Evolutionary conservation across 352 stramenopile genomes (phyloP).

Genomic region (Sclerospora graminicola): DNA sequence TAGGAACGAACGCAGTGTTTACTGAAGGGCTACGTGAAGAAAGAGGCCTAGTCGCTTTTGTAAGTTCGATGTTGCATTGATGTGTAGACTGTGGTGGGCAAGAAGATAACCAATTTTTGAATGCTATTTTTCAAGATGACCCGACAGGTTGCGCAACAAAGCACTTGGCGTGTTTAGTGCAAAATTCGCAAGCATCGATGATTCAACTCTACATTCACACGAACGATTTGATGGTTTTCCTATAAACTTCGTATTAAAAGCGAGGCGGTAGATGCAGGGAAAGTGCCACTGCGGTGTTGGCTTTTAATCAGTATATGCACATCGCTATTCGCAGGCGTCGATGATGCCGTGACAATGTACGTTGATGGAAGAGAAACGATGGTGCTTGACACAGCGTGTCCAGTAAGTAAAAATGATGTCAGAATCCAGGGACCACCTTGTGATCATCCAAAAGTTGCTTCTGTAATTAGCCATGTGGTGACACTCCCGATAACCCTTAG

Average conservation of each 20-base stretch:
- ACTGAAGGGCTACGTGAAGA: too few species aligned
- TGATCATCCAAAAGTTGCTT: slow-evolving; percentile 1
- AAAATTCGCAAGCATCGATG: background rate
- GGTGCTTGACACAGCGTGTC: slow-evolving; percentile 1
- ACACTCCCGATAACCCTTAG: slow-evolving; percentile 17
- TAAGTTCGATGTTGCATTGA: too few species aligned
- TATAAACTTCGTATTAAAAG: slow-evolving; percentile 8
- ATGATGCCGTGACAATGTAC: slow-evolving; percentile 6
- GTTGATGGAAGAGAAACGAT: slow-evolving; percentile 11
- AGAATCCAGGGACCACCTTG: slow-evolving; percentile 15
- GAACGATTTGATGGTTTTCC: slow-evolving; percentile 5
- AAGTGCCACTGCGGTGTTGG: background rate
- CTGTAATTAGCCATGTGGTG: slow-evolving; percentile 36
- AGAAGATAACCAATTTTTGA: too few species aligned
- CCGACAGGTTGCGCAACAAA: too few species aligned
- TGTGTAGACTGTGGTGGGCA: too few species aligned
- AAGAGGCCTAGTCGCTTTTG: too few species aligned
- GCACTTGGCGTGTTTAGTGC: too few species aligned
- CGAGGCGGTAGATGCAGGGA: background rate
- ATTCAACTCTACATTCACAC: slow-evolving; percentile 14
- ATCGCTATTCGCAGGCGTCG: slow-evolving; percentile 7
- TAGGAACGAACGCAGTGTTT: too few species aligned
- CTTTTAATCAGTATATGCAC: slow-evolving; percentile 21
- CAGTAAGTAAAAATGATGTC: background rate
- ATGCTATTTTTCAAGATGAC: too few species aligned